Percentiles rank a stretch among this genome's conserved stretches.
These are phyloP conservation scores for Cinnamomum micranthum DNA, from an alignment of 164 flowering plant genomes.

Conservation along the genomic window DNA sequence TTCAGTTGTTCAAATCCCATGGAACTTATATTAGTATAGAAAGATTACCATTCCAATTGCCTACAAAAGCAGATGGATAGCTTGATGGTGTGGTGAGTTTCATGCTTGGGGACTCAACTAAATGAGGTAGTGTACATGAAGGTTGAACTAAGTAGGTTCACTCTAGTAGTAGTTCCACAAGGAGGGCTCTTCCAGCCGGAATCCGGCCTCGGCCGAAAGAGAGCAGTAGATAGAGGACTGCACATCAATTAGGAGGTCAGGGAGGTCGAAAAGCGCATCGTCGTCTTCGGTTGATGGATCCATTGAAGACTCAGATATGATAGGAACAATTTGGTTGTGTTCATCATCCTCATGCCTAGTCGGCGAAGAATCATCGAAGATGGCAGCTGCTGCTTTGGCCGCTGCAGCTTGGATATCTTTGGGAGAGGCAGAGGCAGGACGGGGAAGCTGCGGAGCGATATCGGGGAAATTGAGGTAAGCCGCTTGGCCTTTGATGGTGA, in stretches of 20 bases:
- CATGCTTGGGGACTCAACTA: neutral
- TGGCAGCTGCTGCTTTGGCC: conserved; percentile 37
- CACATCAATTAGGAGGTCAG: conserved; percentile 24
- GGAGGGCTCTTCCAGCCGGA: conserved; percentile 23
- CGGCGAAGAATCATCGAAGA: conserved; percentile 3
- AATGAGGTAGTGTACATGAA: conserved; percentile 1
- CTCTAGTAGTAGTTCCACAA: conserved; percentile 23
- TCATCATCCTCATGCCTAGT: neutral
- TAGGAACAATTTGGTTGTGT: conserved; percentile 8
- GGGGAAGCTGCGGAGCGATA: conserved; percentile 39
- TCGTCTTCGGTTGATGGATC: conserved; percentile 5
- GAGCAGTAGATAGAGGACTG: neutral
- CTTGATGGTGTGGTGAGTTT: neutral
- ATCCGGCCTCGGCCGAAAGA: neutral
- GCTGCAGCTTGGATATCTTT: conserved; percentile 63
- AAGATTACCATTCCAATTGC: too few species aligned
- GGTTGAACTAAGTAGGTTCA: neutral
- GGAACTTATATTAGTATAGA: too few species aligned
- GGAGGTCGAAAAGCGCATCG: conserved; percentile 23
- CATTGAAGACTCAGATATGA: conserved; percentile 1
- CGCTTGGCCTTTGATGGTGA: conserved; percentile 46
- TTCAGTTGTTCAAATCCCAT: too few species aligned
- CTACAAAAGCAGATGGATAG: too few species aligned
- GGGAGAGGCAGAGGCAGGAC: conserved; percentile 40
- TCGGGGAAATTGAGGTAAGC: conserved; percentile 61